A percentile compares a stretch with the other conserved stretches of the same genome.
phyloP scores from a whole-genome alignment of 1,284 basidiomycete genomes.

The Austroboletus novae-zelandiae region DNA sequence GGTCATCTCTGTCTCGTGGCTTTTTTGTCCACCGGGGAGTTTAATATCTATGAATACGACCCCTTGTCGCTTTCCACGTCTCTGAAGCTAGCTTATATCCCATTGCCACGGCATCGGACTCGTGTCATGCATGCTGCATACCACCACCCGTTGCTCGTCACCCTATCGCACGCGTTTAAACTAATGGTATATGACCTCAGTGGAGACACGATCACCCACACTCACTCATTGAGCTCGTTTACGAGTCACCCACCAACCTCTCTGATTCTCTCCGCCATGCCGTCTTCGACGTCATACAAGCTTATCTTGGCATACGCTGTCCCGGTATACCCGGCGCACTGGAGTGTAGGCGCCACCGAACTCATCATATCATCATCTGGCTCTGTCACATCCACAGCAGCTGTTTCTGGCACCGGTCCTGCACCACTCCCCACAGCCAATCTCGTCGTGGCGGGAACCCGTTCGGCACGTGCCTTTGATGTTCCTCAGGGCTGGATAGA shows the following conservation, averaged over 20 bases:
- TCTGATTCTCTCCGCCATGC: conserved; percentile 58
- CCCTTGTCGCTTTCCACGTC: conserved; percentile 40
- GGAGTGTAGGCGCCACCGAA: conserved; percentile 77
- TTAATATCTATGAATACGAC: conserved; percentile 54
- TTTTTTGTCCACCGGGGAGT: conserved; percentile 69
- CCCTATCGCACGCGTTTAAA: conserved; percentile 62
- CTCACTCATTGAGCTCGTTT: conserved; percentile 68
- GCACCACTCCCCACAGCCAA: conserved; percentile 18
- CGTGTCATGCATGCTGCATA: conserved; percentile 66
- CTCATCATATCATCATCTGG: conserved; percentile 53
- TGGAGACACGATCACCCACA: conserved; percentile 45
- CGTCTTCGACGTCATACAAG: conserved; percentile 59
- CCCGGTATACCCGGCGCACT: conserved; percentile 78
- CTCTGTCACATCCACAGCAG: conserved; percentile 14
- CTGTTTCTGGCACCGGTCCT: conserved; percentile 9
- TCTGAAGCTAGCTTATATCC: conserved; percentile 49
- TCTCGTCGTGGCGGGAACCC: conserved; percentile 50
- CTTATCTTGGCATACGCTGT: conserved; percentile 68
- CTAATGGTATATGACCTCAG: conserved; percentile 69
- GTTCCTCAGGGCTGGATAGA: conserved; percentile 71
- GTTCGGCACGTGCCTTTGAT: conserved; percentile 66
- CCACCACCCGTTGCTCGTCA: conserved; percentile 72
- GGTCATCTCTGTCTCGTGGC: conserved; percentile 45
- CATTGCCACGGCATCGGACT: conserved; percentile 39
- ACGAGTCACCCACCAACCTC: conserved; percentile 73